phyloP scores from a whole-genome alignment of 2,329 filamentous ascomycete genomes.

The Gaeumannomyces sp. region DNA sequence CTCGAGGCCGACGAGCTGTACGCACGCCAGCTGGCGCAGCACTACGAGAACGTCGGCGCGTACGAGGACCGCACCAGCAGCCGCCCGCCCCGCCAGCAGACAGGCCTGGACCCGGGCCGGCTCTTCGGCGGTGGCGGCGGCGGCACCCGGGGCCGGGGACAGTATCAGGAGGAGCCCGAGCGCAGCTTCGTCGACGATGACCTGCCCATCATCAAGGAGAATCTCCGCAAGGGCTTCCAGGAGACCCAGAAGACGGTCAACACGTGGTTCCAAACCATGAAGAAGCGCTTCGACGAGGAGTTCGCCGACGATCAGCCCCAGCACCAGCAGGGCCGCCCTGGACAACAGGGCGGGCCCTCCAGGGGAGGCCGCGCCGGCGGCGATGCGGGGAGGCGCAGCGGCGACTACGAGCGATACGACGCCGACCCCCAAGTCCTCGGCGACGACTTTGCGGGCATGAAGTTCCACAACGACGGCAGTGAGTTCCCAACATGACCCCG shows the following conservation, averaged over 20 bases:
- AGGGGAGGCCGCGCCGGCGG: constrained; percentile 53
- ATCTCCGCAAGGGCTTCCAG: constrained; percentile 86
- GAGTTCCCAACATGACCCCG: constrained; percentile 25
- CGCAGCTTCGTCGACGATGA: constrained; percentile 96
- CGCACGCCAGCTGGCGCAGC: constrained; percentile 83
- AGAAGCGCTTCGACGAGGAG: constrained; percentile 89
- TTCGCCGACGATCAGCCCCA: constrained; percentile 58
- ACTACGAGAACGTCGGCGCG: constrained; percentile 63
- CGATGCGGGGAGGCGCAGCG: constrained; percentile 58
- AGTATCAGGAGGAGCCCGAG: constrained; percentile 35
- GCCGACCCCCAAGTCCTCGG: constrained; percentile 85
- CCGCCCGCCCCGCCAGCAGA: constrained; percentile 34
- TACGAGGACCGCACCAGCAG: constrained; percentile 53
- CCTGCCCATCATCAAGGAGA: constrained; percentile 85
- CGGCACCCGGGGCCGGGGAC: constrained; percentile 24
- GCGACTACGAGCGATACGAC: constrained; percentile 88
- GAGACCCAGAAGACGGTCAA: constrained; percentile 94
- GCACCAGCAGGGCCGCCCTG: constrained; percentile 17
- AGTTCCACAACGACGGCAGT: constrained; percentile 57
- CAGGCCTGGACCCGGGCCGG: constrained; percentile 50
- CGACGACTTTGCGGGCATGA: constrained; percentile 78
- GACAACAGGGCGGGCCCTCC: constrained; percentile 23
- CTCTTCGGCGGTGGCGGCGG: constrained; percentile 45
- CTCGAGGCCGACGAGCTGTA: constrained; percentile 87
- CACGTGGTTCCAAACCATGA: constrained; percentile 82